Evolutionary conservation across 2,329 filamentous ascomycete genomes (phyloP).

Genomic region (Coleophoma cylindrospora): DNA sequence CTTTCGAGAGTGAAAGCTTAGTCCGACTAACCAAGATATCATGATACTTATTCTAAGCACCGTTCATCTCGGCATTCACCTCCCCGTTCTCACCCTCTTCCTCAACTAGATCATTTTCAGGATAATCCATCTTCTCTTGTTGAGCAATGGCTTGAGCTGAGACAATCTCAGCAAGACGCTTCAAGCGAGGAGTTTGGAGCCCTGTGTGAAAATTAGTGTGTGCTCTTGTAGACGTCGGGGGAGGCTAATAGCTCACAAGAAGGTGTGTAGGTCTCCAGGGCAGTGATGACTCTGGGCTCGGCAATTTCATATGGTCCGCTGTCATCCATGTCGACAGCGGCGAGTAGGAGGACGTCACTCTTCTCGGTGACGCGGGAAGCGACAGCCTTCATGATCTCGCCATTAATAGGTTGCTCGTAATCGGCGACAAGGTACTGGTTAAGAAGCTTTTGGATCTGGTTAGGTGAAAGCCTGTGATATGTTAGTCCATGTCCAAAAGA

Average conservation of each 20-base stretch:
- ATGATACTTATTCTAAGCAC: slow-evolving; percentile 13
- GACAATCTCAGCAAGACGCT: slow-evolving; percentile 96
- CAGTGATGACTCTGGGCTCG: slow-evolving; percentile 91
- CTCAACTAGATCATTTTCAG: slow-evolving; percentile 36
- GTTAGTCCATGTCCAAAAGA: slow-evolving; percentile 4
- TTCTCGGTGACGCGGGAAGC: slow-evolving; percentile 96
- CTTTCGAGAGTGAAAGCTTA: not conserved
- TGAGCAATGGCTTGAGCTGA: slow-evolving; percentile 94
- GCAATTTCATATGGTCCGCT: slow-evolving; percentile 98
- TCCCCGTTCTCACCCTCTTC: slow-evolving; percentile 38
- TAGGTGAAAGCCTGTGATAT: slow-evolving; percentile 75
- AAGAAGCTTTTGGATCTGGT: slow-evolving; percentile 97
- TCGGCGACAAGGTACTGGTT: slow-evolving; percentile 98
- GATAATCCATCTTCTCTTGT: slow-evolving; percentile 74
- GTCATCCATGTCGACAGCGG: slow-evolving; percentile 98
- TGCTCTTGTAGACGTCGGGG: not conserved
- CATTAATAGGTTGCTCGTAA: slow-evolving; percentile 98
- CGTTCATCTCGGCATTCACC: slow-evolving; percentile 13
- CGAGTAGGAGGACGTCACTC: slow-evolving; percentile 88
- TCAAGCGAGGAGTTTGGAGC: slow-evolving; percentile 93
- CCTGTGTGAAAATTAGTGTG: slow-evolving; percentile 45
- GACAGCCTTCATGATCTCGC: slow-evolving; percentile 99
- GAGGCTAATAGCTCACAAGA: slow-evolving; percentile 64
- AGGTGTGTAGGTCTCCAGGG: slow-evolving; percentile 95
- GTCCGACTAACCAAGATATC: not conserved